Conservation (phyloP, 2,329 filamentous ascomycete species). For the Metarhizium rileyi region DNA sequence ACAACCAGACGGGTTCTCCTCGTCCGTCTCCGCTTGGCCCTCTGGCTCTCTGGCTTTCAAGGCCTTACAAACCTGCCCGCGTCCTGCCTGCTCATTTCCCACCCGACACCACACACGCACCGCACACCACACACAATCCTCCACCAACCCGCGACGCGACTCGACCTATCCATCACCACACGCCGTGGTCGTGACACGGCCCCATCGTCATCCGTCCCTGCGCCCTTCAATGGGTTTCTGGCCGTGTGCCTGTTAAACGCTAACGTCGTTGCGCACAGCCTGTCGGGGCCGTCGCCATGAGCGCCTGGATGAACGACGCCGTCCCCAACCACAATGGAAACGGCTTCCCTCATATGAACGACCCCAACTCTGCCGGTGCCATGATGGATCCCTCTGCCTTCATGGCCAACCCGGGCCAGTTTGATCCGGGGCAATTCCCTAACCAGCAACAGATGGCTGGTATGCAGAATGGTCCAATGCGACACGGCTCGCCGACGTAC, state of each 20-base stretch:
- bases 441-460: slow-evolving; percentile 45
- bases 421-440: slow-evolving; percentile 49
- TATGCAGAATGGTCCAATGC: slow-evolving; percentile 76
- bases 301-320: slow-evolving; percentile 64
- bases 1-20: neutral
- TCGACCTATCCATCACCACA: slow-evolving; percentile 27
- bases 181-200: slow-evolving; percentile 35
- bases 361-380: slow-evolving; percentile 44
- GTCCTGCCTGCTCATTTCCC: slow-evolving; percentile 18
- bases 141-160: slow-evolving; percentile 34
- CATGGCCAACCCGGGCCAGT: slow-evolving; percentile 50
- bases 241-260: slow-evolving; percentile 30
- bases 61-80: slow-evolving; percentile 3
- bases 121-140: slow-evolving; percentile 19
- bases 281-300: slow-evolving; percentile 49
- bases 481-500: slow-evolving; percentile 71
- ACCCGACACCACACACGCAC: slow-evolving; percentile 18
- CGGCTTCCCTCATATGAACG: slow-evolving; percentile 55
- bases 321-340: slow-evolving; percentile 62
- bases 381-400: slow-evolving; percentile 60
- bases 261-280: slow-evolving; percentile 34
- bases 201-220: slow-evolving; percentile 32
- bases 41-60: no score
- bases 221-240: slow-evolving; percentile 30
- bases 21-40: slow-evolving; percentile 2